Evolutionary conservation across 257 asterid genomes (phyloP), one percentile per base, ranked within the genome.

Genomic region (Eustoma russellianum): DNA sequence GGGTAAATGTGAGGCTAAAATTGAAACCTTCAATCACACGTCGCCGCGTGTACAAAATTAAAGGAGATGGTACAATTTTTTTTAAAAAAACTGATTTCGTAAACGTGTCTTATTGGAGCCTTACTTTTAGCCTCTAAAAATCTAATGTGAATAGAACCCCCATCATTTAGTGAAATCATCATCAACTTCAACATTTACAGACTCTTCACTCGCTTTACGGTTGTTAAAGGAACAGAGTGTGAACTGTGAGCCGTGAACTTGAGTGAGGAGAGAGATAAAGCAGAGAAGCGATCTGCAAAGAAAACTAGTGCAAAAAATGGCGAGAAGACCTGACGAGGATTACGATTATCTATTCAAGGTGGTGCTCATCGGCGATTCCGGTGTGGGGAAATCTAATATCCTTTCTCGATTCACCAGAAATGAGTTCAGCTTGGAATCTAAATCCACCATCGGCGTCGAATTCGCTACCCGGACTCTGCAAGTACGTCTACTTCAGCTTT

Each of bases 381-480:
- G 76, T 1, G 82, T 72, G 2, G 82, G 82, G 0, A 76, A 76
- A 53, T 76, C 82, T 8, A 72, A 72, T 18, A 17, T 76, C 51
- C 75, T 76, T 1, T 76, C 82, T 41, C 71, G 82, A 56, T 76
- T 76, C 60, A 76, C 82, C 55, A 60, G 82, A 52, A 76, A 76
- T 43, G 82, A 76, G 46, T 76, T 76, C 66, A 52, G 71, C 55
- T 59, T 76, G 62, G 82, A 76, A 40, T 76, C 78, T 53, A 76
- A 76, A 69, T 76, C 82, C 63, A 76, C 82, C 56, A 76, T 76
- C 53, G 82, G 82, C 62, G 82, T 76, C 47, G 82, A 76, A 55
- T 76, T 76, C 71, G 82, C 82, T 41, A 76, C 82, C 59, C 82
- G 82, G 6, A 71, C 78, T 3, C 82, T 76, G 17, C 75, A 76